Evolutionary conservation across 2,329 filamentous ascomycete genomes (phyloP).

Genomic region (Gyromitra esculenta): DNA sequence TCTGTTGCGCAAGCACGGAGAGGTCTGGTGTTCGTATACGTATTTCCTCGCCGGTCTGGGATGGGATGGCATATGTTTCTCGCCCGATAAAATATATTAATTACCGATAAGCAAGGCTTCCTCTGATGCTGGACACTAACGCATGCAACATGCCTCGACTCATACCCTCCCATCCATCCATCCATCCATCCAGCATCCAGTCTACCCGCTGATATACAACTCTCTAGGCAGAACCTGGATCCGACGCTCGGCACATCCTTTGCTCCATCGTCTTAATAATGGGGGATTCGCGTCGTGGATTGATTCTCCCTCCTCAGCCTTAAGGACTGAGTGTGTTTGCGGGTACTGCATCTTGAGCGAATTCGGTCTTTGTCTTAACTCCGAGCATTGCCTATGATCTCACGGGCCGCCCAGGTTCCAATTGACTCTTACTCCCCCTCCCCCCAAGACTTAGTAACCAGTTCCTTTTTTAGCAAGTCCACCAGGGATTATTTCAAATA

Average conservation of each 20-base stretch:
- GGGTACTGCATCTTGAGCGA: background rate
- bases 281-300: background rate
- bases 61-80: conserved; percentile 30
- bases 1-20: background rate
- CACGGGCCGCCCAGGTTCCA: conserved; percentile 31
- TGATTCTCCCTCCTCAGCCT: conserved; percentile 5
- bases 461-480: conserved; percentile 45
- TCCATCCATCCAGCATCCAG: background rate
- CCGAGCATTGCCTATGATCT: conserved; percentile 13
- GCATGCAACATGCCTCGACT: conserved; percentile 41
- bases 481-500: conserved; percentile 47
- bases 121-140: conserved; percentile 19
- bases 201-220: conserved; percentile 17
- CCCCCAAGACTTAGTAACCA: conserved; percentile 30
- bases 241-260: conserved; percentile 33
- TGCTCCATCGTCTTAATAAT: background rate
- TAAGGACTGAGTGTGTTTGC: conserved; percentile 18
- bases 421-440: background rate
- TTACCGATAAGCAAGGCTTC: conserved; percentile 39
- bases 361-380: conserved; percentile 43
- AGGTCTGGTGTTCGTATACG: background rate
- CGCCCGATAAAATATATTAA: conserved; percentile 39
- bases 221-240: conserved; percentile 6
- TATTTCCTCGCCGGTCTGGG: conserved; percentile 19
- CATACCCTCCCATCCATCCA: conserved; percentile 5